phyloP scores from a whole-genome alignment of 1,139 yeast species.

The Candida pseudocylindracea region DNA sequence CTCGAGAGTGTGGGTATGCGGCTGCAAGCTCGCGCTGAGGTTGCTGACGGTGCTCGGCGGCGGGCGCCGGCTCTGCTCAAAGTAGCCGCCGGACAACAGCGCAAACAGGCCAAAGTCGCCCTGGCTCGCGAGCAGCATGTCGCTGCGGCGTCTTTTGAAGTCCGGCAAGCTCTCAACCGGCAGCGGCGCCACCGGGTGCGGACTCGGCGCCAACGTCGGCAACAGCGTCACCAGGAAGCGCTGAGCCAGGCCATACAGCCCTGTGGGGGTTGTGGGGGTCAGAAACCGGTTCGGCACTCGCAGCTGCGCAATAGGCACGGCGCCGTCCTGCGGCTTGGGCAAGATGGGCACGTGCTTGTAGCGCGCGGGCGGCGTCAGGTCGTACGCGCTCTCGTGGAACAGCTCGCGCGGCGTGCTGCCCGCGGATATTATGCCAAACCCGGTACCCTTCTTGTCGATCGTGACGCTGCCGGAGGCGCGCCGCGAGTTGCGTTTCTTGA shows the following conservation, averaged over 20 bases:
- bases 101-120: not conserved
- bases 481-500: constrained; percentile 27
- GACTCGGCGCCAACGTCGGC: not conserved
- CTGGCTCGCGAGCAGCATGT: not conserved
- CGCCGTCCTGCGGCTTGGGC: constrained; percentile 13
- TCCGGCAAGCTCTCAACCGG: constrained; percentile 7
- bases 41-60: not conserved
- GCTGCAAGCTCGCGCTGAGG: not conserved
- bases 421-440: not conserved
- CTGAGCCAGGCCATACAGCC: constrained; percentile 7
- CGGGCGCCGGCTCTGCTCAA: not conserved
- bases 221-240: constrained; percentile 16
- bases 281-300: constrained; percentile 3
- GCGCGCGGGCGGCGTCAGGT: constrained; percentile 4
- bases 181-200: constrained; percentile 6
- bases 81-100: constrained; percentile 1
- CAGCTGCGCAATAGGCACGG: not conserved
- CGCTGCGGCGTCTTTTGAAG: constrained; percentile 1
- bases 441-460: not conserved
- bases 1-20: not conserved
- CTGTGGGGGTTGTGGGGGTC: constrained; percentile 8
- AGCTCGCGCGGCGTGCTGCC: not conserved
- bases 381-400: constrained; percentile 1
- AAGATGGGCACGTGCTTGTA: constrained; percentile 19
- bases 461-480: constrained; percentile 4